A percentile compares a stretch with the other conserved stretches of the same genome.
Conservation (phyloP, 2,329 filamentous ascomycete species). For the Monosporascus sp. region DNA sequence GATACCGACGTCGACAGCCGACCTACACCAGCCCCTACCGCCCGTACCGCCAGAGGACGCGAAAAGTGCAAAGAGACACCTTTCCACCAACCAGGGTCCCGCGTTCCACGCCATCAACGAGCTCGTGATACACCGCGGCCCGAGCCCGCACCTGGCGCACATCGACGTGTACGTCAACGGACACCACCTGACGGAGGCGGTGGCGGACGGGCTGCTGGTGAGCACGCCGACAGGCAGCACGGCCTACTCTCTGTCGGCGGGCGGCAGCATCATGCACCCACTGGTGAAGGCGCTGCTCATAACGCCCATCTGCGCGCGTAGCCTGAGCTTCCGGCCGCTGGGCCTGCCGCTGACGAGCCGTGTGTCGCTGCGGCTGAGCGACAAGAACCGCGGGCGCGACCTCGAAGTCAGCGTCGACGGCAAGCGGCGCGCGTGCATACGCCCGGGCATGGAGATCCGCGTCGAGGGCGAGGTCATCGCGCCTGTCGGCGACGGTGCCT, state of each 20-base stretch:
- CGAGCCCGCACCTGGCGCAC: conserved; percentile 82
- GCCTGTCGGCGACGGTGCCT: not conserved
- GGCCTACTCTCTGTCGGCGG: conserved; percentile 88
- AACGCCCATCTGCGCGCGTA: conserved; percentile 90
- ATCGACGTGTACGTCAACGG: conserved; percentile 89
- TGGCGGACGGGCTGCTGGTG: conserved; percentile 91
- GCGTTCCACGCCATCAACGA: conserved; percentile 81
- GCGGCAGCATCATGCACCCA: conserved; percentile 90
- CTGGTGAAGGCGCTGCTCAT: conserved; percentile 83
- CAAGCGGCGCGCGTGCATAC: conserved; percentile 60
- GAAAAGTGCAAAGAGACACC: conserved; percentile 4
- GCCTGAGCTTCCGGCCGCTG: conserved; percentile 84
- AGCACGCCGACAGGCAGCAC: conserved; percentile 93
- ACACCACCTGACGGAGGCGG: conserved; percentile 85
- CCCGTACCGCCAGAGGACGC: conserved; percentile 9
- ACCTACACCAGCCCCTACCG: conserved; percentile 33
- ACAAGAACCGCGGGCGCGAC: conserved; percentile 71
- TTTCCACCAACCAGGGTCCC: conserved; percentile 22
- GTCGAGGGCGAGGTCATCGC: conserved; percentile 68
- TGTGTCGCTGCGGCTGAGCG: conserved; percentile 74
- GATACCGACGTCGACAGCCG: conserved; percentile 41
- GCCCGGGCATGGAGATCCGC: conserved; percentile 75
- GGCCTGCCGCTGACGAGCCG: conserved; percentile 83
- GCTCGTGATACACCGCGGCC: conserved; percentile 85
- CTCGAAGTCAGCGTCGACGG: conserved; percentile 78